Percentiles rank a stretch among this genome's conserved stretches.
Conservation (phyloP, 257 asterid genomes). For the Knoxia roxburghii region DNA sequence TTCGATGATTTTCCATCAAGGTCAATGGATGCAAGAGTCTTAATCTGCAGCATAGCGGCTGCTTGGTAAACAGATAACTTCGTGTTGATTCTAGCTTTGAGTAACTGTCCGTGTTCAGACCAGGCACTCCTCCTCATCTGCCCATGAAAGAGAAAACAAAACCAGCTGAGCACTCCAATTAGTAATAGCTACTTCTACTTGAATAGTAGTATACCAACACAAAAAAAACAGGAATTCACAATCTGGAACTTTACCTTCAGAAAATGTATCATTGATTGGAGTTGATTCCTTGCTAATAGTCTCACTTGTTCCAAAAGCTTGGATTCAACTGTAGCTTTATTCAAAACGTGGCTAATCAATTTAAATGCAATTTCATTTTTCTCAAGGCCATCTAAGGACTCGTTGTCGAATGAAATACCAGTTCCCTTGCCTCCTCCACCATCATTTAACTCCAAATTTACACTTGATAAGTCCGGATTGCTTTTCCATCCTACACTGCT, state of each 20-base stretch:
- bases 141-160: slow-evolving; percentile 23
- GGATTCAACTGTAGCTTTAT: slow-evolving; percentile 53
- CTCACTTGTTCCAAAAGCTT: slow-evolving; percentile 74
- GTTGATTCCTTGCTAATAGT: slow-evolving; percentile 62
- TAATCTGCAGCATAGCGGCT: slow-evolving; percentile 71
- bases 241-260: slow-evolving; percentile 49
- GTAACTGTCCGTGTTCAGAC: slow-evolving; percentile 84
- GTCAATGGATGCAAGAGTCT: slow-evolving; percentile 64
- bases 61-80: slow-evolving; percentile 88
- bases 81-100: slow-evolving; percentile 73
- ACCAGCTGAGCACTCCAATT: slow-evolving; percentile 18
- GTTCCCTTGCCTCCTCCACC: slow-evolving; percentile 46
- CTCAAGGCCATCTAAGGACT: slow-evolving; percentile 68
- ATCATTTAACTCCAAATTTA: slow-evolving; percentile 36
- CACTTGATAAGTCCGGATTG: slow-evolving; percentile 49
- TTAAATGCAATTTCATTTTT: slow-evolving; percentile 67
- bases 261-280: slow-evolving; percentile 67
- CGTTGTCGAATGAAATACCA: slow-evolving; percentile 55
- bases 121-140: slow-evolving; percentile 92
- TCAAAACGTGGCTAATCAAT: slow-evolving; percentile 58
- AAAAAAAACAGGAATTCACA: not conserved
- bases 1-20: slow-evolving; percentile 87
- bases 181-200: slow-evolving; percentile 5
- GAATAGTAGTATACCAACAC: not conserved
- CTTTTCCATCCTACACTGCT: slow-evolving; percentile 56